Conservation (phyloP, 2,329 filamentous ascomycete genomes). For the Cordyceps fumosorosea region DNA sequence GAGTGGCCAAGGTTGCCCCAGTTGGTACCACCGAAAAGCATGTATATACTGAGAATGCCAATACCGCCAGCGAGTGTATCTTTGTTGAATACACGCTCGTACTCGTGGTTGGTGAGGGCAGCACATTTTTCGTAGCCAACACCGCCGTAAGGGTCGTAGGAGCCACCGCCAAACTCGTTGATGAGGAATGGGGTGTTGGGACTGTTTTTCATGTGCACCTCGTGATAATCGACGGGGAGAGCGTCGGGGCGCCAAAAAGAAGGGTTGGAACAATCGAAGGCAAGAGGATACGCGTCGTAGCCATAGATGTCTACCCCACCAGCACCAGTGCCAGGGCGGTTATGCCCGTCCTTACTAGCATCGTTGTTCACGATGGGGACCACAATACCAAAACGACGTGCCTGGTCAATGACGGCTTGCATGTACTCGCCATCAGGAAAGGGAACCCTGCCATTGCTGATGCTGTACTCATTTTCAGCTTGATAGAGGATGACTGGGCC, state of each 20-base stretch:
- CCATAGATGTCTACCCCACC: constrained; percentile 36
- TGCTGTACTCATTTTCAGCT: constrained; percentile 60
- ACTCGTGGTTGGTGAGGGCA: constrained; percentile 57
- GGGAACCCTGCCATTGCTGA: constrained; percentile 26
- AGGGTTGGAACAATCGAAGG: constrained; percentile 36
- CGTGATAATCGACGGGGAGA: constrained; percentile 51
- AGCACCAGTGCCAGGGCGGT: constrained; percentile 16
- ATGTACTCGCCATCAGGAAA: constrained; percentile 62
- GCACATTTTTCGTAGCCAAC: constrained; percentile 59
- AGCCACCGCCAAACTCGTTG: constrained; percentile 57
- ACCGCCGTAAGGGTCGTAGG: constrained; percentile 67
- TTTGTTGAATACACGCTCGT: constrained; percentile 69
- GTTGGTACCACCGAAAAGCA: constrained; percentile 70
- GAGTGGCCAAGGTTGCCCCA: constrained; percentile 68
- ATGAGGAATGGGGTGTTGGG: constrained; percentile 58
- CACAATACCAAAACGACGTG: constrained; percentile 55
- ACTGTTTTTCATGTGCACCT: constrained; percentile 51
- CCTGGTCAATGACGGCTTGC: constrained; percentile 57
- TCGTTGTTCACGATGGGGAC: constrained; percentile 68
- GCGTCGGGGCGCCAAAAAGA: constrained; percentile 49
- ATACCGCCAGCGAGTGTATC: constrained; percentile 57
- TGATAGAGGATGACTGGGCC: constrained; percentile 66
- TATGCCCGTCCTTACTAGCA: constrained; percentile 33
- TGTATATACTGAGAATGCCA: constrained; percentile 63
- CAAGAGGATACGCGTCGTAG: constrained; percentile 38